Percentiles rank a stretch among this genome's conserved stretches.
phyloP scores from a whole-genome alignment of 345 rosid species.

The Linum usitatissimum region DNA sequence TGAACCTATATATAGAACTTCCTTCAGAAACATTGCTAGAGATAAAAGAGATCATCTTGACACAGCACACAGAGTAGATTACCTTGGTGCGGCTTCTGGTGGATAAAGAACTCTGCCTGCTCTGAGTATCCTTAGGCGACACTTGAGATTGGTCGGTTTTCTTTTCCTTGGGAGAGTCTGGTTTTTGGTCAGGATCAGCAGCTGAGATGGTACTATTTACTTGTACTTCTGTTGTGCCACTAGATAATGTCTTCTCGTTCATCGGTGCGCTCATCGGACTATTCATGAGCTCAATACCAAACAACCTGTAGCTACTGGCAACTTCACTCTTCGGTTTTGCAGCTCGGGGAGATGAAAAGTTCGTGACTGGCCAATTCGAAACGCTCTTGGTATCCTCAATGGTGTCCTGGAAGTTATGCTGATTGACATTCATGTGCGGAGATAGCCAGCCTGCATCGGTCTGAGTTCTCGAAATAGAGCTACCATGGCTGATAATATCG shows the following conservation, averaged over 20 bases:
- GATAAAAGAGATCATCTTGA: background rate
- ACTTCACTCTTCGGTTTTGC: conserved; percentile 29
- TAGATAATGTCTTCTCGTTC: conserved; percentile 4
- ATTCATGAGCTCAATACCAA: conserved; percentile 22
- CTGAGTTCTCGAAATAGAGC: conserved; percentile 28
- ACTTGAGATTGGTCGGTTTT: conserved; percentile 37
- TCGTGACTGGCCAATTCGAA: conserved; percentile 32
- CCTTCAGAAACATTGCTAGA: conserved; percentile 2
- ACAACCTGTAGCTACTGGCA: conserved; percentile 13
- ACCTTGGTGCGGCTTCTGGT: conserved; percentile 27
- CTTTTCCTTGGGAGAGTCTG: conserved; percentile 41
- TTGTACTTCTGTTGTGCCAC: conserved; percentile 22
- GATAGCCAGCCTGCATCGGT: conserved; percentile 44
- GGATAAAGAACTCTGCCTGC: conserved; percentile 28
- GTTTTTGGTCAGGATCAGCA: conserved; percentile 42
- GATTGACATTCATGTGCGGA: conserved; percentile 34
- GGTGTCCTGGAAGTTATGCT: conserved; percentile 34
- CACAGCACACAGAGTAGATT: background rate
- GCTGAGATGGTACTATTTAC: conserved; percentile 16
- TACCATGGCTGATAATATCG: conserved; percentile 29
- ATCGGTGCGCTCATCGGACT: conserved; percentile 4
- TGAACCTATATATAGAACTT: conserved; percentile 17
- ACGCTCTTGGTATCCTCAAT: conserved; percentile 43
- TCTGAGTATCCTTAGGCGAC: conserved; percentile 50
- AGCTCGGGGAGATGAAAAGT: conserved; percentile 28